Conservation (phyloP, 176 grass and related monocot genomes). For the Triticum turgidum region DNA sequence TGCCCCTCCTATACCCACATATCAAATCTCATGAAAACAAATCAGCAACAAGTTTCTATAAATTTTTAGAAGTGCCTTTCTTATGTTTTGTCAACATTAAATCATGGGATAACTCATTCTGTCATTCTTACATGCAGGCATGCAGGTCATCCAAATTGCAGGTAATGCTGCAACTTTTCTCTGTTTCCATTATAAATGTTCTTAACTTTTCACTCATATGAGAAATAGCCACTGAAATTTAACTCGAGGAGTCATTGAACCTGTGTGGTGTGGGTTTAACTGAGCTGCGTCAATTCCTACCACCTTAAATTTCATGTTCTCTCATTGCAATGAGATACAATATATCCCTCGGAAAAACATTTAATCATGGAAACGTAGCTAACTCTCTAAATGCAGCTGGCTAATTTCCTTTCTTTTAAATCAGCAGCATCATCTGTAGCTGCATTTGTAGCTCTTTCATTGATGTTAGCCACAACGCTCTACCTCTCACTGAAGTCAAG, state of each 20-base stretch:
- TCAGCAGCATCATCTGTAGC: too few relatives aligned
- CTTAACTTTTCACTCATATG: neutral
- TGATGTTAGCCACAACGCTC: too few relatives aligned
- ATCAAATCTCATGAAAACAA: neutral
- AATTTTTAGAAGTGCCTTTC: too few relatives aligned
- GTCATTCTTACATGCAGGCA: slow-evolving; percentile 44
- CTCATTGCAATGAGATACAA: neutral
- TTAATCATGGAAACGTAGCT: neutral
- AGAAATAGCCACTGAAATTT: neutral
- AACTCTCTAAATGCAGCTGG: neutral
- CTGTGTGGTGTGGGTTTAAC: neutral
- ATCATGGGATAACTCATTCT: neutral
- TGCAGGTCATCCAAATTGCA: slow-evolving; percentile 31
- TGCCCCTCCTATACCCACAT: neutral
- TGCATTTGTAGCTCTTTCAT: too few relatives aligned
- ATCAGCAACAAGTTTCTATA: neutral
- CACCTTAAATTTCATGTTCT: neutral
- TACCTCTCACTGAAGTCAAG: too few relatives aligned
- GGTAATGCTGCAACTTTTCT: slow-evolving; percentile 22
- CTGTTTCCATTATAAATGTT: neutral
- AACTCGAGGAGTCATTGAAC: neutral
- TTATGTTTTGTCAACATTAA: too few relatives aligned
- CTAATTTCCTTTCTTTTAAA: neutral
- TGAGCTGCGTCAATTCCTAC: neutral
- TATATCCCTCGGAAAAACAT: neutral